phyloP scores from a whole-genome alignment of 176 grass and related monocot genomes.

The Carex myosuroides region DNA sequence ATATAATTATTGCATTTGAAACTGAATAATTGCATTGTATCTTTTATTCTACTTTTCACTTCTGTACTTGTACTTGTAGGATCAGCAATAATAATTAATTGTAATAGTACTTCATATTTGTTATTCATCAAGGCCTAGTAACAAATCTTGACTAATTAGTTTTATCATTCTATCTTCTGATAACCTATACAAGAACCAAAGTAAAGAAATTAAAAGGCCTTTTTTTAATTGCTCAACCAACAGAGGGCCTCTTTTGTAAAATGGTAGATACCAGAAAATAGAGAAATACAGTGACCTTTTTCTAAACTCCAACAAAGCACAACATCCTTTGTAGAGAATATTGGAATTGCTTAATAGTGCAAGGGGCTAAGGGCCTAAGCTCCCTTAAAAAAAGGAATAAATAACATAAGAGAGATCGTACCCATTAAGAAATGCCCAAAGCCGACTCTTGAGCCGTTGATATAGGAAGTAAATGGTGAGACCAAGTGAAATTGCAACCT shows the following conservation, averaged over 20 bases:
- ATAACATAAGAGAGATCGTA: slow-evolving; percentile 32
- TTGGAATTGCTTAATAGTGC: neutral
- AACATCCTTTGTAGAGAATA: neutral
- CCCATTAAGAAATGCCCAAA: slow-evolving; percentile 81
- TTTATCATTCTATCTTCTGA: neutral
- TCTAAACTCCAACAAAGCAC: neutral
- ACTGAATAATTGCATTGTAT: neutral
- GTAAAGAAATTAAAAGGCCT: neutral
- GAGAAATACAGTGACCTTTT: neutral
- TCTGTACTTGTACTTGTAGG: neutral
- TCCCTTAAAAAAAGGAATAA: neutral
- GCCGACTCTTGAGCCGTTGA: slow-evolving; percentile 51
- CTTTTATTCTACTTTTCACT: neutral
- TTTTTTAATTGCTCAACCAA: neutral
- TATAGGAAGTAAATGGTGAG: slow-evolving; percentile 87
- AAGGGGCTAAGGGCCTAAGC: neutral
- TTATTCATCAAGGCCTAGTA: neutral
- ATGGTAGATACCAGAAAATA: neutral
- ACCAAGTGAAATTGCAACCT: slow-evolving; percentile 71
- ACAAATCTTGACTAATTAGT: neutral
- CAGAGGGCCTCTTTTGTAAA: neutral
- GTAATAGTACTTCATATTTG: neutral
- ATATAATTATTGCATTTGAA: neutral
- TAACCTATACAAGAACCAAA: neutral
- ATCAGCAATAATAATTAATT: neutral